These are phyloP conservation scores for Musa troglodytarum DNA, from an alignment of 176 grass and related monocot genomes.

Conservation along the genomic window DNA sequence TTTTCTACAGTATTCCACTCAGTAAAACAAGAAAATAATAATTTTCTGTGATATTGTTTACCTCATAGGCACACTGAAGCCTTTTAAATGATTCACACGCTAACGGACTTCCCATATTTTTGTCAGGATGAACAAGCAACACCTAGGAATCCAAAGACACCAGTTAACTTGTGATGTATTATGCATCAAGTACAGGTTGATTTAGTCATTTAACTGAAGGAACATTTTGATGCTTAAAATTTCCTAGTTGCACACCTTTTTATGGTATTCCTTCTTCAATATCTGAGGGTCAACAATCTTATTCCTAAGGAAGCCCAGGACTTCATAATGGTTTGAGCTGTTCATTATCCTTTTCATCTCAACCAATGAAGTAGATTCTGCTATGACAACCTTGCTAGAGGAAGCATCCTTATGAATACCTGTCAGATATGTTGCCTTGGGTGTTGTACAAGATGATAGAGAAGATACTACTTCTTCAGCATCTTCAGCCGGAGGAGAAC, in stretches of 20 bases:
- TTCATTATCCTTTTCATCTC: slow-evolving; percentile 94
- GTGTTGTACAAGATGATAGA: slow-evolving; percentile 54
- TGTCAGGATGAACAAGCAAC: slow-evolving; percentile 95
- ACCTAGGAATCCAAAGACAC: slow-evolving; percentile 49
- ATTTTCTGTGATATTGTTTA: slow-evolving; percentile 30
- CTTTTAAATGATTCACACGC: slow-evolving; percentile 98
- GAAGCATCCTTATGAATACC: slow-evolving; percentile 56
- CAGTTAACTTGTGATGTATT: slow-evolving; percentile 3
- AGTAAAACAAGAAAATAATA: slow-evolving; percentile 12
- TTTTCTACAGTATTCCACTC: neutral
- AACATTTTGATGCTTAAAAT: neutral
- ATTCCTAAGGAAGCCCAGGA: slow-evolving; percentile 51
- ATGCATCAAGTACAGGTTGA: neutral
- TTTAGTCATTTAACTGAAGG: neutral
- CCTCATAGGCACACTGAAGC: slow-evolving; percentile 98
- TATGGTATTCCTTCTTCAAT: slow-evolving; percentile 72
- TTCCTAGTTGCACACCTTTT: slow-evolving; percentile 37
- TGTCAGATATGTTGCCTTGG: slow-evolving; percentile 47
- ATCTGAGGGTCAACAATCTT: slow-evolving; percentile 38
- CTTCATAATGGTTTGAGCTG: slow-evolving; percentile 79
- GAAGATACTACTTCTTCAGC: slow-evolving; percentile 44
- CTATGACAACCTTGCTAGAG: slow-evolving; percentile 60
- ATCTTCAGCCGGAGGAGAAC: slow-evolving; percentile 48
- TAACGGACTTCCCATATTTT: slow-evolving; percentile 78
- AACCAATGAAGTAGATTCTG: slow-evolving; percentile 59